phyloP scores from a whole-genome alignment of 352 stramenopile species.

The Detonula confervacea region DNA sequence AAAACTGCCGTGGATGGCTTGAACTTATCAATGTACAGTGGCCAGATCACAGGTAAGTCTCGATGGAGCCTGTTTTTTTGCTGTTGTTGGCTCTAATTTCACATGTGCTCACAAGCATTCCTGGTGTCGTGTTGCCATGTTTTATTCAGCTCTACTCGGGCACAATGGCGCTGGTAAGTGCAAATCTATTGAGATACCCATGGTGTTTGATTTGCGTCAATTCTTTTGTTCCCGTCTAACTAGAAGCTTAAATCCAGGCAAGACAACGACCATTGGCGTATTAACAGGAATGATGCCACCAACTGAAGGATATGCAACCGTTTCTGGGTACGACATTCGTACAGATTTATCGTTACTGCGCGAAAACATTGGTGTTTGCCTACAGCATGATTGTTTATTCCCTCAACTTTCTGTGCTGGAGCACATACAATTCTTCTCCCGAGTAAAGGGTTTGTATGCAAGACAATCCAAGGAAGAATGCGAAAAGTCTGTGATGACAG shows the following conservation, averaged over 20 bases:
- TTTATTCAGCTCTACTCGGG: constrained; percentile 74
- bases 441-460: constrained; percentile 88
- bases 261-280: constrained; percentile 96
- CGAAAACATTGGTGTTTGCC: constrained; percentile 93
- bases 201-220: constrained; percentile 8
- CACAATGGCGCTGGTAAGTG: constrained; percentile 51
- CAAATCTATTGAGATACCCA: too few species aligned
- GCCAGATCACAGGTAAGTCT: too few species aligned
- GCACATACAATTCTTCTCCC: constrained; percentile 92
- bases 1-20: constrained; percentile 82
- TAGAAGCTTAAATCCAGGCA: constrained; percentile 84
- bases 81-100: too few species aligned
- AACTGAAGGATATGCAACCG: constrained; percentile 67
- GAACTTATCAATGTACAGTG: constrained; percentile 77
- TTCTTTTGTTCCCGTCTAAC: neutral
- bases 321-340: constrained; percentile 75
- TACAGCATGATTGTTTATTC: constrained; percentile 96
- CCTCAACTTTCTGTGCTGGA: constrained; percentile 93
- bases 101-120: too few species aligned
- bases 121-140: too few species aligned
- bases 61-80: too few species aligned
- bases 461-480: constrained; percentile 63
- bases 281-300: constrained; percentile 91
- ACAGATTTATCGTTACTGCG: constrained; percentile 90
- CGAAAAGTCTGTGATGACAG: constrained; percentile 62